These are phyloP conservation scores for Geotrichum histeridarum DNA, from an alignment of 1,139 yeast genomes.

Conservation along the genomic window DNA sequence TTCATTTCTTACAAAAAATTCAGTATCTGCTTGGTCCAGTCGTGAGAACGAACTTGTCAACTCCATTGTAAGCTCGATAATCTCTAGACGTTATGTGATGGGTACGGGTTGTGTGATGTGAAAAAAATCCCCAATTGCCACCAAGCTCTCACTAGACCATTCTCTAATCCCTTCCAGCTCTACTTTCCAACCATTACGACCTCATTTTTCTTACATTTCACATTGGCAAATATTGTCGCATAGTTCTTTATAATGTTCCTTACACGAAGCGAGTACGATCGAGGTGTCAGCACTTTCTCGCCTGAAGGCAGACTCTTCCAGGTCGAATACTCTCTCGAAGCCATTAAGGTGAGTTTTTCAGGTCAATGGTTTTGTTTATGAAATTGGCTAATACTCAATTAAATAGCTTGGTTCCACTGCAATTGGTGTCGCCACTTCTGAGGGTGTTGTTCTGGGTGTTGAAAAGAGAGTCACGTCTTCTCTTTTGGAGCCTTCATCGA, in stretches of 20 bases:
- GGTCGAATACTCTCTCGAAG: constrained; percentile 96
- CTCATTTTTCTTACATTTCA: neutral
- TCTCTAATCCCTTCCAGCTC: neutral
- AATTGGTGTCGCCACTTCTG: constrained; percentile 93
- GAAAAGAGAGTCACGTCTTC: constrained; percentile 96
- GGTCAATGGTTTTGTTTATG: neutral
- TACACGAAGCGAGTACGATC: constrained; percentile 97
- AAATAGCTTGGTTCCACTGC: constrained; percentile 84
- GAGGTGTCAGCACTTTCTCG: constrained; percentile 97
- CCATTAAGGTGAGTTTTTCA: constrained; percentile 60
- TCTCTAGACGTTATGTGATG: too few species aligned
- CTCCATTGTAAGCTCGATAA: too few species aligned
- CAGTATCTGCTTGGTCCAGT: too few species aligned
- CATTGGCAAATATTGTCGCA: neutral
- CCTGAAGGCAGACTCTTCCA: constrained; percentile 98
- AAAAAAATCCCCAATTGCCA: constrained; percentile 10
- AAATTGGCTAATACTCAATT: neutral
- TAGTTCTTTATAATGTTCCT: constrained; percentile 60
- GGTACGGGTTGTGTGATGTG: neutral
- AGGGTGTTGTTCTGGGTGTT: constrained; percentile 93
- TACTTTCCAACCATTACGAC: neutral
- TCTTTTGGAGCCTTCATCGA: constrained; percentile 82
- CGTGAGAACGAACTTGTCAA: too few species aligned
- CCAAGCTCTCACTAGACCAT: neutral
- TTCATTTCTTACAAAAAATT: too few species aligned